Evolutionary conservation across 2,329 filamentous ascomycete genomes (phyloP), one percentile per base, ranked within the genome.

Genomic region (Aspergillus puulaauensis): DNA sequence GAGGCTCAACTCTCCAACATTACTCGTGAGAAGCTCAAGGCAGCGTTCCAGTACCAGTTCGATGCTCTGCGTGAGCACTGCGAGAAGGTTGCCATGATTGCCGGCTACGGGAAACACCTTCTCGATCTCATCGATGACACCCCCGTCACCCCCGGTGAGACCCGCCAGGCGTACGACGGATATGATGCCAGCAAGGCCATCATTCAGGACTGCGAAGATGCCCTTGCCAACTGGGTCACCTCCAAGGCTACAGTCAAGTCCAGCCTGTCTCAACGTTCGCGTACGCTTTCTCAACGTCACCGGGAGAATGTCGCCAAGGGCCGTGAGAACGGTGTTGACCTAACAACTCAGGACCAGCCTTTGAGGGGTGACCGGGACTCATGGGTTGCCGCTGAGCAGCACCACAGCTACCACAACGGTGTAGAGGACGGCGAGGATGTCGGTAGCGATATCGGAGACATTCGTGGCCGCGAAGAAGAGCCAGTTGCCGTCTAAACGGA

Each of bases 1-100:
- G 95, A 99, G 78, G 95, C 95, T 7, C 95, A 99, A 80, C 85
- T 99, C 52, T 97, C 93, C 74, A 99, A 99, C 83, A 99, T 99
- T 73, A 99, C 96, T 24, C 93, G 95, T 70, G 93, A 99, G 80
- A 99, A 99, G 85, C 88, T 99, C 74, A 99, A 99, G 86, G 90
- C 93, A 52, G 95, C 95, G 41, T 99, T 97, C 80, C 90, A 89
- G 54, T 99, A 98, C 81, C 95, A 99, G 74, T 99, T 99, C 69
- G 93, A 99, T 73, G 95, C 95, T 44, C 86, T 99, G 64, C 90
- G 91, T 61, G 95, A 99, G 82, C 95, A 98, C 79, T 95, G 90
- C 76, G 95, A 99, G 80, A 99, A 99, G 83, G 85, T 98, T 23
- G 95, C 95, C 71, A 96, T 99, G 73, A 96, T 99, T 71, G 95